phyloP scores from a whole-genome alignment of 2,329 filamentous ascomycete species.

The Aphanocladium album region DNA sequence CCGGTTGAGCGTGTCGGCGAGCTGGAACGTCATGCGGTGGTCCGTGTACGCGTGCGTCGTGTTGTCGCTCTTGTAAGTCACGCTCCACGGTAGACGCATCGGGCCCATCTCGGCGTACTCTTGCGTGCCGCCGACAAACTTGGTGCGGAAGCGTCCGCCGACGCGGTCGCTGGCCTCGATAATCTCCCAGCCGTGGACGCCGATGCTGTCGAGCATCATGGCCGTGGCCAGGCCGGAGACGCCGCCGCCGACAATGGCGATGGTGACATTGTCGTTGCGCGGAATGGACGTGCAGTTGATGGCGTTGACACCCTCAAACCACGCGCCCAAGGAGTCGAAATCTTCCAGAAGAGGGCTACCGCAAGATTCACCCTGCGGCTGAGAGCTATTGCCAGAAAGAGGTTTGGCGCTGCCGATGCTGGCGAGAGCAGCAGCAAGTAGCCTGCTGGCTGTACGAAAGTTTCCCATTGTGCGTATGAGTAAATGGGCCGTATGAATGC shows the following conservation, averaged over 20 bases:
- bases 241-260: conserved; percentile 34
- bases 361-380: neutral
- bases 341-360: conserved; percentile 13
- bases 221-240: conserved; percentile 23
- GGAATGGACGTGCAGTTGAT: conserved; percentile 24
- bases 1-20: conserved; percentile 35
- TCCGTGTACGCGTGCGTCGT: conserved; percentile 37
- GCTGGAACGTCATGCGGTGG: conserved; percentile 38
- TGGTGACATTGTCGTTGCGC: conserved; percentile 17
- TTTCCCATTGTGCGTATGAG: neutral
- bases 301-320: conserved; percentile 35
- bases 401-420: neutral
- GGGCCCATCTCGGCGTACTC: conserved; percentile 37
- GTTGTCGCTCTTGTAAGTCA: conserved; percentile 35
- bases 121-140: conserved; percentile 34
- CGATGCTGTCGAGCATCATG: conserved; percentile 37
- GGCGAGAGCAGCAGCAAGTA: neutral
- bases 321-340: conserved; percentile 31
- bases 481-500: neutral
- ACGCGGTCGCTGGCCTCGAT: conserved; percentile 36
- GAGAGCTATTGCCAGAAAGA: neutral
- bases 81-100: conserved; percentile 38
- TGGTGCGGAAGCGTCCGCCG: conserved; percentile 39
- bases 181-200: conserved; percentile 40
- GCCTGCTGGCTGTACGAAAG: neutral